phyloP scores from a whole-genome alignment of 805 yeast species.

The Saccharomycopsis sp. region DNA sequence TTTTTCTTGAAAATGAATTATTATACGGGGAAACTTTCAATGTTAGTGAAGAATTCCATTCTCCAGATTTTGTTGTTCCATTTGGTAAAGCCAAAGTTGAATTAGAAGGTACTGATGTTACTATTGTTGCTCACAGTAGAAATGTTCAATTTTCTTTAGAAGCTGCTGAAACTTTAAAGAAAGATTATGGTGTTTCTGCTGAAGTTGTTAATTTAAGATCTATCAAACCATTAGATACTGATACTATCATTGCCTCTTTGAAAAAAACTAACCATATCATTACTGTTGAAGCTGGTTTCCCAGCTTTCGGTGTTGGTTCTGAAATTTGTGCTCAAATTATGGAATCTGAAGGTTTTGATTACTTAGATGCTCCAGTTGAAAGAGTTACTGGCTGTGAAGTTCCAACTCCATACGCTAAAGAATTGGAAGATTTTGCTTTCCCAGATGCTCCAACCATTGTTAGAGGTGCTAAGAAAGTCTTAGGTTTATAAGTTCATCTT shows the following conservation, averaged over 20 bases:
- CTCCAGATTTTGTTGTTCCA: constrained; percentile 85
- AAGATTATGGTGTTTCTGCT: constrained; percentile 77
- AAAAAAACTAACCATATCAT: constrained; percentile 96
- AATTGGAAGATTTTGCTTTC: constrained; percentile 97
- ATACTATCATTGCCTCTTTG: constrained; percentile 73
- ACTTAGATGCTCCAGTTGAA: constrained; percentile 96
- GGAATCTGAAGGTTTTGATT: constrained; percentile 98
- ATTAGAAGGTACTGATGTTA: constrained; percentile 82
- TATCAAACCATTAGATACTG: constrained; percentile 91
- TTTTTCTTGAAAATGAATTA: constrained; percentile 92
- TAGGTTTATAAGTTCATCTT: constrained; percentile 25
- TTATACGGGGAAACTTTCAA: constrained; percentile 88
- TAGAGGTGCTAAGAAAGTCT: constrained; percentile 75
- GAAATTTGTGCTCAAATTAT: constrained; percentile 95
- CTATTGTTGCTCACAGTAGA: constrained; percentile 87
- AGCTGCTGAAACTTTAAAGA: constrained; percentile 81
- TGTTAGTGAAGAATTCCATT: constrained; percentile 78
- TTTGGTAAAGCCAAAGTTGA: constrained; percentile 94
- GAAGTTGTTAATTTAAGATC: constrained; percentile 95
- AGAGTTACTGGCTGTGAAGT: constrained; percentile 99
- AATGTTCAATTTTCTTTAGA: constrained; percentile 76
- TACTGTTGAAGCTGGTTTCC: constrained; percentile 96
- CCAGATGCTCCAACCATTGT: constrained; percentile 88
- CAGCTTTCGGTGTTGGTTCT: constrained; percentile 97
- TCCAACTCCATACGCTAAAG: constrained; percentile 96